A percentile compares a stretch with the other conserved stretches of the same genome.
Evolutionary conservation across 1,284 basidiomycete genomes (phyloP).

Genomic region (Sphagnurus paluster): DNA sequence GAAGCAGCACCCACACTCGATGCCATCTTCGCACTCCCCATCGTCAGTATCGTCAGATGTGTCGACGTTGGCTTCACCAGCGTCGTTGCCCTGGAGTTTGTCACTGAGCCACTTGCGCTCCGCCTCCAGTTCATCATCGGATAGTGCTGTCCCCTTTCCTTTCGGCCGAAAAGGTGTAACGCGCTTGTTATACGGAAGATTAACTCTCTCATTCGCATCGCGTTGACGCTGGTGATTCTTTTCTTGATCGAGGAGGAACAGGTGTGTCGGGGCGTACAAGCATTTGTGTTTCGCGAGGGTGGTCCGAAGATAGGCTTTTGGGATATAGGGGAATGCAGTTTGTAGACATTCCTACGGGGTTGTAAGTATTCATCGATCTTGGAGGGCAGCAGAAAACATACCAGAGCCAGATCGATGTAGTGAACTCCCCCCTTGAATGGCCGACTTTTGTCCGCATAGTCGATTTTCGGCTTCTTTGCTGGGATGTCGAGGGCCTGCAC

Average conservation of each 20-base stretch:
- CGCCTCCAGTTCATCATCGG: conserved; percentile 42
- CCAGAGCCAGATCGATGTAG: conserved; percentile 54
- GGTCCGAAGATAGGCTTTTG: conserved; percentile 48
- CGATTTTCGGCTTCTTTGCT: conserved; percentile 40
- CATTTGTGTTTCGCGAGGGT: conserved; percentile 36
- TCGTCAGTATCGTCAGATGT: conserved; percentile 18
- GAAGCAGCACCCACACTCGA: conserved; percentile 88
- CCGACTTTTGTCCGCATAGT: conserved; percentile 52
- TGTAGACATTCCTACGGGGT: conserved; percentile 48
- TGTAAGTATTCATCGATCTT: background rate
- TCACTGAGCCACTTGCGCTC: conserved; percentile 39
- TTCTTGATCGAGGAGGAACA: conserved; percentile 39
- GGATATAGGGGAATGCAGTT: conserved; percentile 57
- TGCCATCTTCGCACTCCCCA: conserved; percentile 44
- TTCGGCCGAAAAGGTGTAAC: conserved; percentile 28
- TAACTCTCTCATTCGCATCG: conserved; percentile 11
- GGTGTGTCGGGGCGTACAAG: conserved; percentile 62
- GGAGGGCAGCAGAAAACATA: conserved; percentile 28
- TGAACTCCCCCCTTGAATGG: conserved; percentile 35
- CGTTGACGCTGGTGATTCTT: conserved; percentile 27
- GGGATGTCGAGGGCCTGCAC: conserved; percentile 23
- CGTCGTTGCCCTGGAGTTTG: conserved; percentile 1
- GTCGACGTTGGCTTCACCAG: conserved; percentile 1
- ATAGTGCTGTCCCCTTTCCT: conserved; percentile 42
- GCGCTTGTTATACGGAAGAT: conserved; percentile 44